phyloP scores from a whole-genome alignment of 257 asterid genomes.

The Solanum paucissectum region DNA sequence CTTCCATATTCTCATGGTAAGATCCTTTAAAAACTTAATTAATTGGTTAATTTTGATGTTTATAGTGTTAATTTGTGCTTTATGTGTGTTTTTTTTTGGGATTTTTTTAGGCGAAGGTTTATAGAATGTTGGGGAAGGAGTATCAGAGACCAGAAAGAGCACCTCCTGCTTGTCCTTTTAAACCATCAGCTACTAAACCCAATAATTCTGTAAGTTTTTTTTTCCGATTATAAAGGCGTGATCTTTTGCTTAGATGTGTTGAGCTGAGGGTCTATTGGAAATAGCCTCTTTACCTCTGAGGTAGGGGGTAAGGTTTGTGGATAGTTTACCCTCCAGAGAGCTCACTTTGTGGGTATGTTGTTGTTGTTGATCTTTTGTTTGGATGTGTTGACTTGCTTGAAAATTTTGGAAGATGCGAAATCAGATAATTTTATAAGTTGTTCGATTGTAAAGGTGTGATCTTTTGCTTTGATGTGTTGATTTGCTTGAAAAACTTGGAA shows the following conservation, averaged over 20 bases:
- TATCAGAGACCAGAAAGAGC: slow-evolving; percentile 79
- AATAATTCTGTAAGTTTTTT: slow-evolving; percentile 49
- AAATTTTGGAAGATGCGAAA: neutral
- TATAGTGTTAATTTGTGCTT: neutral
- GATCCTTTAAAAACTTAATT: neutral
- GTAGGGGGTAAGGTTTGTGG: neutral
- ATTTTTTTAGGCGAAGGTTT: slow-evolving; percentile 54
- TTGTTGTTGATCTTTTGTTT: neutral
- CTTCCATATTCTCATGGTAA: slow-evolving; percentile 74
- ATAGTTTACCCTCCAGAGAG: neutral
- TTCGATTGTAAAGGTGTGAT: neutral
- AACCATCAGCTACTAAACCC: slow-evolving; percentile 43
- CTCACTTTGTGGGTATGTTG: neutral
- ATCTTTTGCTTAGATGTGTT: neutral
- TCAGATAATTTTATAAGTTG: neutral
- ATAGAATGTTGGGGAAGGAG: slow-evolving; percentile 77
- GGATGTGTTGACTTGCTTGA: neutral
- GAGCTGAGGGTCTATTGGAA: neutral
- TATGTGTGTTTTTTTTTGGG: neutral
- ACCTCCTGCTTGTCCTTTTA: slow-evolving; percentile 82
- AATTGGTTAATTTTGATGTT: neutral
- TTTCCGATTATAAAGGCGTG: neutral
- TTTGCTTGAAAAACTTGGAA: neutral
- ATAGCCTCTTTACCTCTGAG: neutral
- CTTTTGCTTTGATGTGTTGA: neutral